phyloP scores from a whole-genome alignment of 768 basidiomycete species.

The Cystobasidium ongulense region DNA sequence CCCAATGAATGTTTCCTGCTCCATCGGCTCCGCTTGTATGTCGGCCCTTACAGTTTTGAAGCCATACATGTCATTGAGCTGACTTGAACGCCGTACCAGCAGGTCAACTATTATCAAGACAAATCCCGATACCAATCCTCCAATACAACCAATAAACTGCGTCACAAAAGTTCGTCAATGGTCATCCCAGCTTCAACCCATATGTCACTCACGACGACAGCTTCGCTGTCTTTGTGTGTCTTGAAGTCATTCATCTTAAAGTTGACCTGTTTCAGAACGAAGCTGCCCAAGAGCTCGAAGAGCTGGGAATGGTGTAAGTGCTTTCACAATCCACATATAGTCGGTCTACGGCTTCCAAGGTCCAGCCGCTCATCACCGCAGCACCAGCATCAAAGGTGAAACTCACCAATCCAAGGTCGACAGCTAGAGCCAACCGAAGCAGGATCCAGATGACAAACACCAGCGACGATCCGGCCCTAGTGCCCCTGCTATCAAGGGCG shows the following conservation, averaged over 20 bases:
- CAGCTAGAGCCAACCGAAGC: not conserved
- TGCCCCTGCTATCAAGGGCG: not conserved
- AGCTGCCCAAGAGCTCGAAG: constrained; percentile 7
- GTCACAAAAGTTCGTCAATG: not conserved
- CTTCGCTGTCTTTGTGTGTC: not conserved
- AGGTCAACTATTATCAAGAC: not conserved
- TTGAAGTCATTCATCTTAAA: not conserved
- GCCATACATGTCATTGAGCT: not conserved
- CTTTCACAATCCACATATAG: not conserved
- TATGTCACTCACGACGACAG: not conserved
- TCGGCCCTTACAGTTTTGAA: not conserved
- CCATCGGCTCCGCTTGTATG: not conserved
- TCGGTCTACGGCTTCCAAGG: not conserved
- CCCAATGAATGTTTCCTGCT: too few species aligned
- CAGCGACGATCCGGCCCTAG: not conserved
- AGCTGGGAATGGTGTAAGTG: not conserved
- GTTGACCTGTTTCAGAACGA: not conserved
- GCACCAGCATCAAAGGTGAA: too few species aligned
- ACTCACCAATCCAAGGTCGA: not conserved
- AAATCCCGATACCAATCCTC: not conserved
- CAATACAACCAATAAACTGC: not conserved
- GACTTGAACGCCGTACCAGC: not conserved
- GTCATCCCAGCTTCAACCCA: not conserved
- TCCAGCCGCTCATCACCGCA: too few species aligned
- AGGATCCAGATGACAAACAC: not conserved